Conservation (phyloP, 345 rosid genomes). For the Conringia planisiliqua region DNA sequence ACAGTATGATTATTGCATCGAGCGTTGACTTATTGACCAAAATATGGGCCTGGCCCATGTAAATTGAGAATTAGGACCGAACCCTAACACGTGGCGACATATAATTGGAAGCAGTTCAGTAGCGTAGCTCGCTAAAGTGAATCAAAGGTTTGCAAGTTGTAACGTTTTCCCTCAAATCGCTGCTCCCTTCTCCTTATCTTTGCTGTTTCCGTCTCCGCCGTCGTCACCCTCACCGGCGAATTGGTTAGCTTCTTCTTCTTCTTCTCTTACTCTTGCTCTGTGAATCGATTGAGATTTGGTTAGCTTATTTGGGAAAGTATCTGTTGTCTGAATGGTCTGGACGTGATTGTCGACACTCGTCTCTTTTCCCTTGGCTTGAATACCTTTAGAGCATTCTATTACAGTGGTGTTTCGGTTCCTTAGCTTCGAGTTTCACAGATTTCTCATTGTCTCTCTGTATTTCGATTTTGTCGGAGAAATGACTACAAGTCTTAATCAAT, state of each 20-base stretch:
- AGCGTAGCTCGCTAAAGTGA: neutral
- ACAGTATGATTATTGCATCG: neutral
- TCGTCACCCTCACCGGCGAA: slow-evolving; percentile 12
- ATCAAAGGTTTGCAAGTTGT: slow-evolving; percentile 5
- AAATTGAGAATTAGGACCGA: neutral
- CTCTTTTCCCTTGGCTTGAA: neutral
- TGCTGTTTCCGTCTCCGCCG: slow-evolving; percentile 15
- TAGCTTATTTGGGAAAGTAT: neutral
- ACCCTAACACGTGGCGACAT: neutral
- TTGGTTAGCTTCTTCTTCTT: slow-evolving; percentile 6
- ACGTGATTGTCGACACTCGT: neutral
- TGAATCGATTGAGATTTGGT: neutral
- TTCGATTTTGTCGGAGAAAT: neutral
- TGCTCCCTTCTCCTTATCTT: slow-evolving; percentile 12
- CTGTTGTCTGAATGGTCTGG: neutral
- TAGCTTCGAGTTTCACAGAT: neutral
- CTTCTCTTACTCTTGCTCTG: neutral
- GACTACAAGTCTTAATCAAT: neutral
- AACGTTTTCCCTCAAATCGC: neutral
- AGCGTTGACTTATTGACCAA: slow-evolving; percentile 12
- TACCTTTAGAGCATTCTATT: neutral
- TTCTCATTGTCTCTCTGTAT: neutral
- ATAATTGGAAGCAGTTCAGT: neutral
- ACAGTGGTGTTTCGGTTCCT: neutral
- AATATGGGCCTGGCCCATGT: slow-evolving; percentile 27